Evolutionary conservation across 441 rosid genomes (phyloP), one percentile per base, ranked within the genome.

Genomic region (Erodium moschatum): DNA sequence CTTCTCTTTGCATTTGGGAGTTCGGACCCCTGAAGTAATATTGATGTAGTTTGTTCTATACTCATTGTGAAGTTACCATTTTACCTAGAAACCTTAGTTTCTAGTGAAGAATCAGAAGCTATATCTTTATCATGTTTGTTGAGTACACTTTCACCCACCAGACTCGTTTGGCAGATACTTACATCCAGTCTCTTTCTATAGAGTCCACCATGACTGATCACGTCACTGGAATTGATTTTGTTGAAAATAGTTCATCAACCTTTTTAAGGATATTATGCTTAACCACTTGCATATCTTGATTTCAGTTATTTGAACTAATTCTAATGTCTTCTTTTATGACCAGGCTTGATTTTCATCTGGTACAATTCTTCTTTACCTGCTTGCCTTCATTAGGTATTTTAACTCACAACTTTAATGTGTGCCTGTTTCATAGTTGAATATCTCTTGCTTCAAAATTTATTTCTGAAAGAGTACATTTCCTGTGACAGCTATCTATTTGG

Each of bases 291-390:
- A 52, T 15, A 50, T 13, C 58, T 52, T 52, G 20, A 48, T 33
- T 33, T 73, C 27, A 48, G 67, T 24, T 72, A 10, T 67, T 66
- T 74, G 66, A 48, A 46, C 67, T 69, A 13, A 24, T 70, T 66
- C 73, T 83, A 62, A 68, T 75, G 16, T 33, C 38, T 33, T 67
- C 5, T 70, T 13, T 74, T 61, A 65, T 52, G 62, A 63, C 67
- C 90, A 93, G 96, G 86, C n/a, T 89, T 63, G 98, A 90, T 73
- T 90, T 92, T 79, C 98, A 92, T 83, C 85, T 89, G 76, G 94
- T 92, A 77, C 96, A 92, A 58, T 84, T 92, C 76, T 90, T 90
- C 82, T 90, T 92, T 77, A 91, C 77, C 76, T 90, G 91, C 86
- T 70, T 90, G 89, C 98, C 98, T 72, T 87, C 97, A 64, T 66